Base-by-base conservation (phyloP, 164 flowering plant genomes). In the Vitis amurensis region DNA sequence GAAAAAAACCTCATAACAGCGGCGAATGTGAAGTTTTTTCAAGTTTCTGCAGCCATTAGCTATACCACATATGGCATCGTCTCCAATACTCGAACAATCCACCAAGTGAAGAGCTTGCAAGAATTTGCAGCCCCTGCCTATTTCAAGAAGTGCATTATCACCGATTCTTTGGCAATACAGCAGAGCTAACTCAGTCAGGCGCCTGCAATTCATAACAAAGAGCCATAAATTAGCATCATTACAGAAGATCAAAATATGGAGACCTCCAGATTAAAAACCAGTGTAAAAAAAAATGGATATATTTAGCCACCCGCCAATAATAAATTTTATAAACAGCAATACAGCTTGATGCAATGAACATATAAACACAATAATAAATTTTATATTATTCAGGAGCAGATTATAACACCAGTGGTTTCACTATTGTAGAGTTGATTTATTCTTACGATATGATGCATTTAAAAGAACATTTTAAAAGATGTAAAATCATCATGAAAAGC, bases 81-180 rank as follows among this genome's bases (percentile, higher is more conserved):
- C 97, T 67, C 97, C 92, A 72, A 94, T 85, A 61, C 78, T 81
- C 50, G 94, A 78, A 81, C 98, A 94, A 73, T 94, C 97, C 27
- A 87, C 94, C 77, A 94, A 79, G 74, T 88, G 87, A 79, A 94
- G 90, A 63, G 92, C 88, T 82, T 91, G 97, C 82, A 94, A 77
- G 71, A 81, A 78, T 76, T 86, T 86, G 79, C 97, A 94, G 47
- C 93, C 93, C 73, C 70, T 78, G 55, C 98, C 92, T 74, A 94
- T 79, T 80, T 89, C 95, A 70, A 76, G 73, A 49, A 94, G 84
- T 63, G 90, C 97, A 77, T 60, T 47, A 77, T 84, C 78, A 69
- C 88, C 85, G 59, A 92, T 82, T 77, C 80, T 87, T 77, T 89
- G 92, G 80, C 97, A 92, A 74, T 91, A 91, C 55, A 91, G 70